Evolutionary conservation across 176 grass and related monocot species (phyloP).

Genomic region (sorghum (Sorghum bicolor)): Sorghum_bicolor_NCBIv3 NC_012873.2:50845001-50845500

Average conservation of each 20-base stretch:
- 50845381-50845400: neutral
- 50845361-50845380: neutral
- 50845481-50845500: neutral
- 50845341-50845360: neutral
- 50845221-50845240: neutral
- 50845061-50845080: conserved; percentile 10
- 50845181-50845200: neutral
- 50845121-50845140: no score
- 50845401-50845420: neutral
- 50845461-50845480: neutral
- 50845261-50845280: neutral
- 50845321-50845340: neutral
- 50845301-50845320: neutral
- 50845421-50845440: neutral
- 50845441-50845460: neutral
- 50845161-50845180: neutral
- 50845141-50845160: neutral
- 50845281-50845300: neutral
- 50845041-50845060: conserved; percentile 28
- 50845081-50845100: conserved; percentile 15
- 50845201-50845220: neutral
- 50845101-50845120: neutral
- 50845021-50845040: conserved; percentile 17
- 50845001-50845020: conserved; percentile 27
- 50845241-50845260: neutral